Conservation (phyloP, 176 grass and related monocot species). For the Carex kokanica region DNA sequence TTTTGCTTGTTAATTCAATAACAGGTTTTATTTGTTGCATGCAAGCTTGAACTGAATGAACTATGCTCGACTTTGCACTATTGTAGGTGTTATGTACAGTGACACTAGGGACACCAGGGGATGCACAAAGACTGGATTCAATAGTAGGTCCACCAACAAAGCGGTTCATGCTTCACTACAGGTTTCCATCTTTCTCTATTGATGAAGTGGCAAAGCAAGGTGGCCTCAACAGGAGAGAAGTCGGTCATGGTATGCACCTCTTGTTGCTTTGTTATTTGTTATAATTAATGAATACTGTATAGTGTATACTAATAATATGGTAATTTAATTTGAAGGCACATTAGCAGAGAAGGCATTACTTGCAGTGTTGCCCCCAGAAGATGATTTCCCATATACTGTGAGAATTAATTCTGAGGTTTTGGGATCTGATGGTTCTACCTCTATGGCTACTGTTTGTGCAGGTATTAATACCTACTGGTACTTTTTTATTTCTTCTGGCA, state of each 20-base stretch:
- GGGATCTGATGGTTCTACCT: slow-evolving; percentile 96
- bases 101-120: slow-evolving; percentile 88
- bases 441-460: slow-evolving; percentile 99
- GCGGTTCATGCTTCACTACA: slow-evolving; percentile 99
- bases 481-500: neutral
- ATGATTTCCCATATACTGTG: slow-evolving; percentile 90
- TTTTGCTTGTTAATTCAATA: slow-evolving; percentile 1
- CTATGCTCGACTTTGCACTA: slow-evolving; percentile 2
- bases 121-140: slow-evolving; percentile 86
- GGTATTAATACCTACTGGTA: slow-evolving; percentile 38
- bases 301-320: neutral
- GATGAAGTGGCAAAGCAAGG: slow-evolving; percentile 88
- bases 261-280: neutral
- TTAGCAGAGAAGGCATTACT: slow-evolving; percentile 95
- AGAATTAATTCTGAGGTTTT: slow-evolving; percentile 98
- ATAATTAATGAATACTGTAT: neutral
- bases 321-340: slow-evolving; percentile 55
- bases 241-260: slow-evolving; percentile 66
- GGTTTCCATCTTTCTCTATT: slow-evolving; percentile 96
- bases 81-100: slow-evolving; percentile 91
- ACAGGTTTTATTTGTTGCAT: neutral
- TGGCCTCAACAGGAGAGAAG: slow-evolving; percentile 90
- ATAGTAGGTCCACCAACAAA: slow-evolving; percentile 98
- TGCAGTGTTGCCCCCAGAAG: slow-evolving; percentile 87
- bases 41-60: neutral